phyloP scores from a whole-genome alignment of 148 eudicot genomes.

The Agrostemma githago region DNA sequence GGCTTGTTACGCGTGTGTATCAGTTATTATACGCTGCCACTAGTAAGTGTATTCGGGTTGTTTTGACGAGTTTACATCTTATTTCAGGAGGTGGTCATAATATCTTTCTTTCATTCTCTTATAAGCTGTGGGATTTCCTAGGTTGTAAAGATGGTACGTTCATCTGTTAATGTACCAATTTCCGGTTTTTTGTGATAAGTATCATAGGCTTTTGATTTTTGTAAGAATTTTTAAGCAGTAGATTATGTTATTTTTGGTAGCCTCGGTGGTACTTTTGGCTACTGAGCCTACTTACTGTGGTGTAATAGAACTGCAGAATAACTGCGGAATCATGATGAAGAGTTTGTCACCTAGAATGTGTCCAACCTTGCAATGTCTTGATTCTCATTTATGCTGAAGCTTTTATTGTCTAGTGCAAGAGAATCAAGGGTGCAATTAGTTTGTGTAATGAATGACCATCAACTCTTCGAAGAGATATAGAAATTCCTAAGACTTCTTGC shows the following conservation, averaged over 20 bases:
- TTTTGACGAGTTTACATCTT: conserved; percentile 9
- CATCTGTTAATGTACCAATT: background rate
- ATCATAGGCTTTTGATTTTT: background rate
- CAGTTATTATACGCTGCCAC: background rate
- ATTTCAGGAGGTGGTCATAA: conserved; percentile 1
- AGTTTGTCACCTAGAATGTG: background rate
- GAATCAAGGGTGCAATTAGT: background rate
- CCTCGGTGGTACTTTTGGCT: background rate
- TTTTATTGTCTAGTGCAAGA: background rate
- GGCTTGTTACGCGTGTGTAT: background rate
- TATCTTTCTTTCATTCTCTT: background rate
- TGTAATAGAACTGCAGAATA: background rate
- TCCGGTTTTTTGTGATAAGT: background rate
- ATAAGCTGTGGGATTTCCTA: conserved; percentile 1
- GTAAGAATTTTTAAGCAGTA: background rate
- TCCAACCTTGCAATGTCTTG: background rate
- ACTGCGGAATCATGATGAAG: background rate
- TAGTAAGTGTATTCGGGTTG: background rate
- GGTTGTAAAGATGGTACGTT: conserved; percentile 10
- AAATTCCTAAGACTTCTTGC: background rate
- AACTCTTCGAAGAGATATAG: background rate
- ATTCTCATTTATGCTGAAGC: background rate
- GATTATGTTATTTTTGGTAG: background rate
- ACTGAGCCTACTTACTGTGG: no score
- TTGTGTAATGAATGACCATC: background rate